These are phyloP conservation scores for Wallemia mellicola DNA, from an alignment of 1,284 basidiomycete genomes.

Conservation along the genomic window DNA sequence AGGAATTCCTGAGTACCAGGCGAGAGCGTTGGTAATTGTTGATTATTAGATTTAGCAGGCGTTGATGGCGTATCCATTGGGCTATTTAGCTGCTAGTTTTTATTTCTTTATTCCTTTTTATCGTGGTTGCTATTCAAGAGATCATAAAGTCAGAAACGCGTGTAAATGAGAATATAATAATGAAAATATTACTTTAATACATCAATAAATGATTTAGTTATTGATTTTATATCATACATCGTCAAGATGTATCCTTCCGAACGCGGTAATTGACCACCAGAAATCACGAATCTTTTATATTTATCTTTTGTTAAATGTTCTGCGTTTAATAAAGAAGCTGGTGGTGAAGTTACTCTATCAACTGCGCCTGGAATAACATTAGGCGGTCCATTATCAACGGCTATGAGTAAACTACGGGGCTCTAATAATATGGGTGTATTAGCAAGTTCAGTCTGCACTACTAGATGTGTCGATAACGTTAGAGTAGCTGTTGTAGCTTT, in stretches of 20 bases:
- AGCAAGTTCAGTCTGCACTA: background rate
- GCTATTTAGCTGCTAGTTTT: background rate
- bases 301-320: no score
- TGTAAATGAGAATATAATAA: background rate
- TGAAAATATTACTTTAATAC: background rate
- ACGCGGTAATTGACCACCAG: background rate
- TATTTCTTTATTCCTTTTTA: background rate
- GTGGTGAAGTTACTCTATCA: background rate
- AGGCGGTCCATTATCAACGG: background rate
- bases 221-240: background rate
- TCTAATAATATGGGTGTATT: background rate
- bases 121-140: background rate
- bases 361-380: background rate
- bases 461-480: background rate
- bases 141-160: background rate
- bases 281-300: background rate
- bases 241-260: background rate
- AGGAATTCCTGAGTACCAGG: conserved; percentile 1
- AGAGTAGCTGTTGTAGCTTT: background rate
- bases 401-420: background rate
- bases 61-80: background rate
- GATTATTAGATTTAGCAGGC: background rate
- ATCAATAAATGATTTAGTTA: background rate
- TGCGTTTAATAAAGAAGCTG: background rate
- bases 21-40: background rate